phyloP scores from a whole-genome alignment of 179 eudicot genomes.

The Dionaea muscipula region DNA sequence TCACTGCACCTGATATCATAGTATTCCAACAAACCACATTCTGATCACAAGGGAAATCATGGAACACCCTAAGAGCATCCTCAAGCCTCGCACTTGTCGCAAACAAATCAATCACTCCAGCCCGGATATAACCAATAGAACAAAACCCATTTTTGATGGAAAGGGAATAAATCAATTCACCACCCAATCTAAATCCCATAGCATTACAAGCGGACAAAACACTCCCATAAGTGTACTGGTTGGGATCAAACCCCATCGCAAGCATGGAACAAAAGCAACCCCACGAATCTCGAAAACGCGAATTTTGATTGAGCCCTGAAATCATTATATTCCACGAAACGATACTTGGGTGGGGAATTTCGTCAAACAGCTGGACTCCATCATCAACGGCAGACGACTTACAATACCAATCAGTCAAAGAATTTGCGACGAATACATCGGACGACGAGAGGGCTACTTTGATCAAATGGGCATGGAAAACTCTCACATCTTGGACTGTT shows the following conservation, averaged over 20 bases:
- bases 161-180: slow-evolving; percentile 47
- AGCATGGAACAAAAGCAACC: slow-evolving; percentile 47
- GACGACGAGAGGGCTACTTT: slow-evolving; percentile 16
- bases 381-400: slow-evolving; percentile 26
- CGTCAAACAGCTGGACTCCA: slow-evolving; percentile 56
- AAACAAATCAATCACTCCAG: slow-evolving; percentile 63
- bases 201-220: slow-evolving; percentile 56
- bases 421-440: slow-evolving; percentile 28
- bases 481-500: slow-evolving; percentile 22
- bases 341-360: slow-evolving; percentile 37
- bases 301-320: slow-evolving; percentile 38
- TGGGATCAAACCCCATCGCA: slow-evolving; percentile 32
- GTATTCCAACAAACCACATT: slow-evolving; percentile 91
- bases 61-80: slow-evolving; percentile 55
- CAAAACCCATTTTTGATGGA: slow-evolving; percentile 57
- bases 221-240: slow-evolving; percentile 56
- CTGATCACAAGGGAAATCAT: slow-evolving; percentile 41
- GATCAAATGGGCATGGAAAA: slow-evolving; percentile 36
- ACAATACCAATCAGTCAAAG: slow-evolving; percentile 31
- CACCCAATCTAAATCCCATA: slow-evolving; percentile 29
- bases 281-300: slow-evolving; percentile 44
- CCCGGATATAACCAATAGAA: slow-evolving; percentile 50
- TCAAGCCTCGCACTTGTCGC: slow-evolving; percentile 32
- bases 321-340: slow-evolving; percentile 61
- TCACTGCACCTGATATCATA: slow-evolving; percentile 57